Evolutionary conservation across 2,329 filamentous ascomycete genomes (phyloP).

Genomic region (Sclerotinia glacialis): DNA sequence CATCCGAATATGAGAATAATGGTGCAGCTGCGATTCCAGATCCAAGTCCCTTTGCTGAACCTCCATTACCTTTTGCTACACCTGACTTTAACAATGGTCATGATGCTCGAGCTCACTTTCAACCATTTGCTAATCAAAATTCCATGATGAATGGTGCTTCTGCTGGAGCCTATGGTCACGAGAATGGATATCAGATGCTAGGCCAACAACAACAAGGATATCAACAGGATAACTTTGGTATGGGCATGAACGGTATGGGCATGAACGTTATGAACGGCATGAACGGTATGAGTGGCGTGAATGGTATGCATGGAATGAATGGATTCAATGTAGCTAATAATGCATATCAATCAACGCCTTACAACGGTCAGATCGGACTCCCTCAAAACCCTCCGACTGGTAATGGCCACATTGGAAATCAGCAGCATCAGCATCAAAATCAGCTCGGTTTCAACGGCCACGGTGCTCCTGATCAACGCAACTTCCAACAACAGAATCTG

Average conservation of each 20-base stretch:
- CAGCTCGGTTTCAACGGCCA: neutral
- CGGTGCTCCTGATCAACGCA: neutral
- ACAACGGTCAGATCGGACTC: constrained; percentile 2
- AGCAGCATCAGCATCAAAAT: constrained; percentile 10
- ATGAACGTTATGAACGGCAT: neutral
- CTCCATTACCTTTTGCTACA: constrained; percentile 19
- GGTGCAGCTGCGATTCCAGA: constrained; percentile 1
- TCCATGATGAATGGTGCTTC: neutral
- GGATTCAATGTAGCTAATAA: constrained; percentile 6
- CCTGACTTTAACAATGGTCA: constrained; percentile 9
- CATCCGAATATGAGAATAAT: constrained; percentile 16
- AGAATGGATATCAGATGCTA: neutral
- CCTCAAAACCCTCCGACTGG: constrained; percentile 1
- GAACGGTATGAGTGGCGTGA: neutral
- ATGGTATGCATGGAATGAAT: neutral
- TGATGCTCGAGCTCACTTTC: constrained; percentile 12
- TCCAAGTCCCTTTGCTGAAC: constrained; percentile 15
- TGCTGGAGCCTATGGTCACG: neutral
- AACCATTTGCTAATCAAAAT: constrained; percentile 3
- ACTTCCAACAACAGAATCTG: constrained; percentile 12
- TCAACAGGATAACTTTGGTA: constrained; percentile 1
- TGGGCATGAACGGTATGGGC: neutral
- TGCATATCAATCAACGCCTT: constrained; percentile 4
- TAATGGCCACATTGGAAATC: neutral
- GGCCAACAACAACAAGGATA: neutral